phyloP scores from a whole-genome alignment of 805 yeast species.

The Barnettozyma salicaria region DNA sequence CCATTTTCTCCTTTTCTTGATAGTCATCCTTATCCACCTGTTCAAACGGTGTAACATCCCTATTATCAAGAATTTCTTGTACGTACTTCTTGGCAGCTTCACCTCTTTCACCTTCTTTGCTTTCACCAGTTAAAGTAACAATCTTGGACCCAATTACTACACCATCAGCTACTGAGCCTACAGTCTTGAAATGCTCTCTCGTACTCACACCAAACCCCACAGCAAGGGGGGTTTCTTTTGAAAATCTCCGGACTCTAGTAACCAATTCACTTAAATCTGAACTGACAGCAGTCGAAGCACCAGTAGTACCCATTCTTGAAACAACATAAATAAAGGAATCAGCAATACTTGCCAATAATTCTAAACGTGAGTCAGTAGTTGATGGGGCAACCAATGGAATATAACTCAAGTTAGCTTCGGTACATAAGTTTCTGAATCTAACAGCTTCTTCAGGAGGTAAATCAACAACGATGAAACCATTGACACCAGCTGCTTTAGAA shows the following conservation, averaged over 20 bases:
- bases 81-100: slow-evolving; percentile 63
- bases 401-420: slow-evolving; percentile 65
- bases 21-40: slow-evolving; percentile 31
- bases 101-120: slow-evolving; percentile 54
- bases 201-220: slow-evolving; percentile 97
- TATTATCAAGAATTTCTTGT: slow-evolving; percentile 59
- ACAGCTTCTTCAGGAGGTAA: slow-evolving; percentile 97
- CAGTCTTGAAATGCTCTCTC: slow-evolving; percentile 78
- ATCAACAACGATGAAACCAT: slow-evolving; percentile 92
- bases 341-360: slow-evolving; percentile 74
- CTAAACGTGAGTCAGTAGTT: slow-evolving; percentile 84
- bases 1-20: slow-evolving; percentile 26
- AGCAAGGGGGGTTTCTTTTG: slow-evolving; percentile 80
- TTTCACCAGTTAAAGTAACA: slow-evolving; percentile 60
- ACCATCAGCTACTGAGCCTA: slow-evolving; percentile 84
- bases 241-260: slow-evolving; percentile 63
- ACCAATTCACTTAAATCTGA: slow-evolving; percentile 62
- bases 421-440: slow-evolving; percentile 70
- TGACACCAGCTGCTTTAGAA: slow-evolving; percentile 84
- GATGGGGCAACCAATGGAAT: slow-evolving; percentile 96
- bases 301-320: slow-evolving; percentile 97
- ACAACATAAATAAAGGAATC: slow-evolving; percentile 96
- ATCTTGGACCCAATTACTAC: slow-evolving; percentile 92
- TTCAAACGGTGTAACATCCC: slow-evolving; percentile 27
- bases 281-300: slow-evolving; percentile 66